A percentile compares a stretch with the other conserved stretches of the same genome.
phyloP scores from a whole-genome alignment of 768 basidiomycete genomes.

The Gloeopeniophorella convolvens region DNA sequence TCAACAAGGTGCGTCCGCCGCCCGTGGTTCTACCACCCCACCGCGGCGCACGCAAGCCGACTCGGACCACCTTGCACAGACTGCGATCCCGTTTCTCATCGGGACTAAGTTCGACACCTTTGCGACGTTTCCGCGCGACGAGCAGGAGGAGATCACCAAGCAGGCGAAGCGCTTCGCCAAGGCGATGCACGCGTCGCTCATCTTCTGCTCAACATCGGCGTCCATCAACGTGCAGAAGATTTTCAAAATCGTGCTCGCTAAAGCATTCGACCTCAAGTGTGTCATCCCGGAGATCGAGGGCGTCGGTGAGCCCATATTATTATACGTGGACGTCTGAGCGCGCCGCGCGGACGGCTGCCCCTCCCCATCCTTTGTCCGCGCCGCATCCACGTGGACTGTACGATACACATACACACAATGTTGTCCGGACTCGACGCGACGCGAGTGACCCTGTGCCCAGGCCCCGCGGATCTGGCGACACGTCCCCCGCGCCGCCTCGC shows the following conservation, averaged over 20 bases:
- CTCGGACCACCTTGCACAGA: constrained; percentile 41
- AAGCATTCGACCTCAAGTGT: constrained; percentile 98
- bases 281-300: constrained; percentile 97
- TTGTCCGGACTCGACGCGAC: constrained; percentile 8
- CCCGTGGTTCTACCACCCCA: neutral
- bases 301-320: constrained; percentile 90
- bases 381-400: constrained; percentile 4
- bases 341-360: neutral
- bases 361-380: neutral
- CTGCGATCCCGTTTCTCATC: constrained; percentile 96
- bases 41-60: neutral
- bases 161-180: constrained; percentile 98
- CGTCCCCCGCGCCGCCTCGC: neutral
- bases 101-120: constrained; percentile 99
- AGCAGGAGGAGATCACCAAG: constrained; percentile 99
- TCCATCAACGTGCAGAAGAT: constrained; percentile 99
- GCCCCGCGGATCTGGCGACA: neutral
- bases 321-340: constrained; percentile 79
- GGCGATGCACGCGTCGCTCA: constrained; percentile 99
- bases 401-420: constrained; percentile 9
- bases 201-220: constrained; percentile 98
- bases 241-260: constrained; percentile 95
- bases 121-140: constrained; percentile 90
- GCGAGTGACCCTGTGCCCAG: neutral
- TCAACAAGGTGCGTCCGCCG: constrained; percentile 77